Conservation (phyloP, 169 alveolate genomes). For the Babesia ovis region DNA sequence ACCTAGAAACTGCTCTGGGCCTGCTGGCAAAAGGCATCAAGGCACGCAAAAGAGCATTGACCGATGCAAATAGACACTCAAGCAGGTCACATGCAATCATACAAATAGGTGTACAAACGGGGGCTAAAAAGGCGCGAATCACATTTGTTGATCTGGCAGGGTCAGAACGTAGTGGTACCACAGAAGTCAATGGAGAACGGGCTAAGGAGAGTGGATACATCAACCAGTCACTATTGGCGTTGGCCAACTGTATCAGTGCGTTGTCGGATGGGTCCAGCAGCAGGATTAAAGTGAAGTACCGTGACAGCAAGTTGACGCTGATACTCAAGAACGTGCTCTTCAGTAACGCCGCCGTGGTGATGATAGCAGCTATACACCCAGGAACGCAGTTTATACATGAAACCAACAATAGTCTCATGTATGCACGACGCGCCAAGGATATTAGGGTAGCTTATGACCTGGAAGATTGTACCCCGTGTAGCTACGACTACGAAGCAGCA, state of each 20-base stretch:
- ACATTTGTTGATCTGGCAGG: slow-evolving; percentile 96
- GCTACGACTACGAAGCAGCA: background rate
- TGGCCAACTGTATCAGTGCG: slow-evolving; percentile 96
- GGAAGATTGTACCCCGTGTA: background rate
- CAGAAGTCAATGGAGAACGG: slow-evolving; percentile 90
- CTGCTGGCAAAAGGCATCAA: slow-evolving; percentile 89
- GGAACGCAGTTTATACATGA: slow-evolving; percentile 82
- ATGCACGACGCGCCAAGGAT: slow-evolving; percentile 92
- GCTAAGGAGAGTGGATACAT: slow-evolving; percentile 94
- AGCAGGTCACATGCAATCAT: slow-evolving; percentile 94
- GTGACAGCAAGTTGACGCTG: slow-evolving; percentile 95
- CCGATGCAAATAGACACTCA: slow-evolving; percentile 92
- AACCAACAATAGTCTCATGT: slow-evolving; percentile 88
- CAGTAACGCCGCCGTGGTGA: slow-evolving; percentile 91
- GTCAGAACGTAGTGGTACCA: slow-evolving; percentile 93
- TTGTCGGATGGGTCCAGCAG: slow-evolving; percentile 80
- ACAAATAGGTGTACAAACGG: slow-evolving; percentile 67
- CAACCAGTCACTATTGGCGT: slow-evolving; percentile 93
- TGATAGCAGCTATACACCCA: slow-evolving; percentile 93
- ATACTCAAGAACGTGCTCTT: slow-evolving; percentile 91
- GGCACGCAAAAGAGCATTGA: slow-evolving; percentile 91
- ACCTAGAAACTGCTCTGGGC: slow-evolving; percentile 83
- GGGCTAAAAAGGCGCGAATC: slow-evolving; percentile 72
- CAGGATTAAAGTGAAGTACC: slow-evolving; percentile 88
- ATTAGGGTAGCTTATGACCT: slow-evolving; percentile 66